These are phyloP conservation scores for Capsicum chinense DNA, from an alignment of 257 asterid genomes.

Conservation along the genomic window DNA sequence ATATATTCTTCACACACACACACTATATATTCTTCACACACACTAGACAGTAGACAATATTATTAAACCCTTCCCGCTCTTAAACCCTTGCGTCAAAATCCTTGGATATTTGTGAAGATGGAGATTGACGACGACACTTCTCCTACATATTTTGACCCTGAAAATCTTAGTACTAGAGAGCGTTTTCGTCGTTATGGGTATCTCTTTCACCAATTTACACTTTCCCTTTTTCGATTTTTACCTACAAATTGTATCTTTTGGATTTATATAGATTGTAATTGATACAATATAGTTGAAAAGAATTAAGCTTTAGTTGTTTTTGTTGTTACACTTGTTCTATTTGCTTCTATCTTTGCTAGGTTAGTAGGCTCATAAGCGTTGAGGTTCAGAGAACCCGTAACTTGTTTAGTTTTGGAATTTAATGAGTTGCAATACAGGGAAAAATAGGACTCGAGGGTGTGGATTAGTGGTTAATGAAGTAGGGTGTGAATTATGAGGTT, in stretches of 20 bases:
- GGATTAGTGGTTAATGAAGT: too few relatives aligned
- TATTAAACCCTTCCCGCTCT: too few relatives aligned
- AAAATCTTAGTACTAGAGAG: slow-evolving; percentile 76
- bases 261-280: background rate
- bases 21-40: too few relatives aligned
- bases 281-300: background rate
- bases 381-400: background rate
- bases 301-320: background rate
- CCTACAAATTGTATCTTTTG: too few relatives aligned
- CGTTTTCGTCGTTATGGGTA: slow-evolving; percentile 96
- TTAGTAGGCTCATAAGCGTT: background rate
- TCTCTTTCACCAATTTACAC: background rate
- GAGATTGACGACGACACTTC: slow-evolving; percentile 39
- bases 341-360: background rate
- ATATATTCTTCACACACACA: too few relatives aligned
- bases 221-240: background rate
- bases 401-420: background rate
- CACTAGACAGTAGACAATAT: too few relatives aligned
- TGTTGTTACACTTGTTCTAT: background rate
- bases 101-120: too few relatives aligned
- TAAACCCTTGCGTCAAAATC: too few relatives aligned
- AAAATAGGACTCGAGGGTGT: too few relatives aligned
- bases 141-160: slow-evolving; percentile 73
- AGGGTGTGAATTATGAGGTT: too few relatives aligned
- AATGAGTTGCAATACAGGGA: background rate